Evolutionary conservation across 129 eudicot genomes (phyloP), one percentile per base, ranked within the genome.

Genomic region (Dittrichia graveolens): DNA sequence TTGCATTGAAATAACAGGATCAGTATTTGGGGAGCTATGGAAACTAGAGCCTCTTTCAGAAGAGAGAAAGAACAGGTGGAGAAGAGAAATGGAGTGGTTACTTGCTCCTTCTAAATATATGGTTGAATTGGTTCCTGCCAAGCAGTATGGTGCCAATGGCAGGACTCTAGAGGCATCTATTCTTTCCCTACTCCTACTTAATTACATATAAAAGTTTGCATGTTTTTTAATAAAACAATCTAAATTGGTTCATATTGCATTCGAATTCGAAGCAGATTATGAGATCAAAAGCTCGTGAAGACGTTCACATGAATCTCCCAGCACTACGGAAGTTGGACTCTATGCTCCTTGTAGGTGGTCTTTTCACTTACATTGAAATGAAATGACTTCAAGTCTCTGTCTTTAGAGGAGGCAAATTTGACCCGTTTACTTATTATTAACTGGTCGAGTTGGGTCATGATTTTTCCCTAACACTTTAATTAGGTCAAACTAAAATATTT

Each of bases 21-120:
- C 91, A 37, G 84, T 90, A 47, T 95, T 95, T 76, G 99, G 99
- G 37, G 99, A 95, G 89, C 91, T 95, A 4, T 90, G 99, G 99
- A 95, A 95, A 79, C 79, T 95, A 64, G 99, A 95, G 80, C 96
- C 99, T 6, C 48, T 95, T 52, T 39, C 96, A 7, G 88, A 88
- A 57, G 99, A 90, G 56, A 78, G 76, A 60, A 90, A 86, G 84
- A 75, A 63, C 47, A 90, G 80, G 58, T 95, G 99, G 99, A 76
- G 63, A 66, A 83, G 71, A 76, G 99, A 95, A 69, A 95, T 95
- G 95, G 91, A 90, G 58, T 95, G 99, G 99, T 57, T 91, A 64
- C 95, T 95, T 67, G 81, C 97, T 8, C 99, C 99, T 8, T 82
- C 97, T 3, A 88, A 88, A 72, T 80, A 90, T 60, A 95, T 95